A percentile compares a stretch with the other conserved stretches of the same genome.
Evolutionary conservation across 345 rosid genomes (phyloP).

Genomic region (Murraya koenigii): DNA sequence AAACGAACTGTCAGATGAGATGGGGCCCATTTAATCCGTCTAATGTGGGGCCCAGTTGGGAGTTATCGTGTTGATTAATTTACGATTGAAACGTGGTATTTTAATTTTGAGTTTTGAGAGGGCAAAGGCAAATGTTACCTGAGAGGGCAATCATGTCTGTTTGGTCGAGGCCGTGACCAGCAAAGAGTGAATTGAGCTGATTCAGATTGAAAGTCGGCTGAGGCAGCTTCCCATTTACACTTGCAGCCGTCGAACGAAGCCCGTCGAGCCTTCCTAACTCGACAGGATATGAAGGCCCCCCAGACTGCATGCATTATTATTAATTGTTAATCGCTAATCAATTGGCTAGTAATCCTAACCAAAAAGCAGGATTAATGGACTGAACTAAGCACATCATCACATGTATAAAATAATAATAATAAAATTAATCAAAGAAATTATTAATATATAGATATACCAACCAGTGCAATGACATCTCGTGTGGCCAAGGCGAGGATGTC

Average conservation of each 20-base stretch:
- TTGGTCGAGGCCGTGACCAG: constrained; percentile 54
- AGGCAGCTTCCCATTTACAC: constrained; percentile 66
- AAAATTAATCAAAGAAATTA: neutral
- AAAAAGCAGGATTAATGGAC: too few relatives aligned
- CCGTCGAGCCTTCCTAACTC: constrained; percentile 87
- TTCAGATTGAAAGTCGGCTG: constrained; percentile 49
- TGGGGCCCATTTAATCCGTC: neutral
- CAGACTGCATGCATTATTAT: constrained; percentile 45
- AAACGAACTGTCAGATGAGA: neutral
- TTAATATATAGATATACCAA: constrained; percentile 7
- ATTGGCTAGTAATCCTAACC: neutral
- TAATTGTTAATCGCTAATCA: neutral
- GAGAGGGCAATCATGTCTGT: constrained; percentile 88
- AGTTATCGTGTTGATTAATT: neutral
- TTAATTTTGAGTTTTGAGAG: too few relatives aligned
- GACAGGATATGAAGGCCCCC: constrained; percentile 62
- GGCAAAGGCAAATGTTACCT: constrained; percentile 31
- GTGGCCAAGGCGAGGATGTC: constrained; percentile 86
- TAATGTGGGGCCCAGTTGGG: neutral
- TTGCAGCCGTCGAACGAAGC: constrained; percentile 49
- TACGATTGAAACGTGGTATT: neutral
- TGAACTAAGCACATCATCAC: too few relatives aligned
- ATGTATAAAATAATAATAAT: neutral
- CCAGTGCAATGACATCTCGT: constrained; percentile 66
- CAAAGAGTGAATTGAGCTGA: constrained; percentile 58